phyloP scores from a whole-genome alignment of 163 green algal species.

The Coccomyxa subellipsoidea region DNA sequence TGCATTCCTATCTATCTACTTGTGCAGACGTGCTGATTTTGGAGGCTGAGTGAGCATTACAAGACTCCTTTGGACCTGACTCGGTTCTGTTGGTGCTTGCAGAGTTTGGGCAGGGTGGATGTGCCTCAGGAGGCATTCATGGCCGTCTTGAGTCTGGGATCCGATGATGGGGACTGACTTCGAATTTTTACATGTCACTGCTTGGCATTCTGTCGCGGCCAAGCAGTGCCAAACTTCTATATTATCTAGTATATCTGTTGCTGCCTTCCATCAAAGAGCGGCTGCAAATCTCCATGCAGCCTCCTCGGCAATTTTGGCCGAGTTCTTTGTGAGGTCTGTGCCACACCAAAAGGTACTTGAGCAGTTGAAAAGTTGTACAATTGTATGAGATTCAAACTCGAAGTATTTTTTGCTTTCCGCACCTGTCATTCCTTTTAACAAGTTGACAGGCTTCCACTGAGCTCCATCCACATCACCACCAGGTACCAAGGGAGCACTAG shows the following conservation, averaged over 20 bases:
- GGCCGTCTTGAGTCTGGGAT: slow-evolving; percentile 1
- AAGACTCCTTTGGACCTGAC: neutral
- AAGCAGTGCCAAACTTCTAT: neutral
- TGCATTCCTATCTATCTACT: neutral
- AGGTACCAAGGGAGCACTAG: neutral
- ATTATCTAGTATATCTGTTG: neutral
- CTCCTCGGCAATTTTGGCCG: slow-evolving; percentile 20
- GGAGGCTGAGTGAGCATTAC: no score
- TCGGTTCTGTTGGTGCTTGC: neutral
- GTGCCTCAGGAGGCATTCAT: slow-evolving; percentile 86
- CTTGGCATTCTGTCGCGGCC: no score
- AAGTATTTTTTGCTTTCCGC: no score
- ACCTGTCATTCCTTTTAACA: slow-evolving; percentile 10
- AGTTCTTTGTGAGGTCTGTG: slow-evolving; percentile 19
- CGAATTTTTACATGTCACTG: neutral
- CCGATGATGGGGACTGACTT: neutral
- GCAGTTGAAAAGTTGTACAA: no score
- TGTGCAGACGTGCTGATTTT: no score
- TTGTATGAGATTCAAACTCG: neutral
- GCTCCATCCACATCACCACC: slow-evolving; percentile 23
- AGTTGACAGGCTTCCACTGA: slow-evolving; percentile 9
- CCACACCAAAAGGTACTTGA: no score
- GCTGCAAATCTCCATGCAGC: slow-evolving; percentile 10
- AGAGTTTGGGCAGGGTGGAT: slow-evolving; percentile 83
- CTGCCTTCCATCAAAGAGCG: neutral